phyloP scores from a whole-genome alignment of 2,329 filamentous ascomycete genomes.

The Alternaria brassicicola region DNA sequence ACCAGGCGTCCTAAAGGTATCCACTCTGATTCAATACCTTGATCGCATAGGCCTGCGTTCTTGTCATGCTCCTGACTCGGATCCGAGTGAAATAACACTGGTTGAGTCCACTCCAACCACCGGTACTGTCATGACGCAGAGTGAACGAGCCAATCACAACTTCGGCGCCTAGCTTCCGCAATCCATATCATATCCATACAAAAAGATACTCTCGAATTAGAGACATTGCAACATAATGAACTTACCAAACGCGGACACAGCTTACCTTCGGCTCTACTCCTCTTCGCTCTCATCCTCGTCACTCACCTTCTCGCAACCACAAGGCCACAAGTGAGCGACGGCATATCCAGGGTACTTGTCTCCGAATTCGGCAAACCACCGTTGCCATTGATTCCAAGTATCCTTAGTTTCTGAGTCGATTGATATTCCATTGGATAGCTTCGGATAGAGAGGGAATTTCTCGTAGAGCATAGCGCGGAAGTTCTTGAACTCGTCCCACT shows the following conservation, averaged over 20 bases:
- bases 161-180: too few species aligned
- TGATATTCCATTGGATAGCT: neutral
- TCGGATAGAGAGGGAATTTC: neutral
- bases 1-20: too few species aligned
- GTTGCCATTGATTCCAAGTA: constrained; percentile 9
- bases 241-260: neutral
- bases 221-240: neutral
- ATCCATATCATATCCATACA: neutral
- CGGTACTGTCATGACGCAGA: neutral
- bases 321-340: constrained; percentile 28
- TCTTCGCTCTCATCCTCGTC: constrained; percentile 21
- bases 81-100: neutral
- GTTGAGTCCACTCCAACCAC: neutral
- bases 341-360: constrained; percentile 27
- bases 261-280: constrained; percentile 10
- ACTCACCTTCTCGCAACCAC: constrained; percentile 28
- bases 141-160: neutral
- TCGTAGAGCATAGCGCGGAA: neutral
- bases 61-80: neutral
- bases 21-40: neutral
- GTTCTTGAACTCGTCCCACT: constrained; percentile 1
- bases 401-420: neutral
- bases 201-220: too few species aligned
- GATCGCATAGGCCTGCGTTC: neutral
- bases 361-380: constrained; percentile 19